A percentile compares a stretch with the other conserved stretches of the same genome.
These are phyloP conservation scores for Trichosporon asahii DNA, from an alignment of 1,284 basidiomycete species.

Conservation along the genomic window DNA sequence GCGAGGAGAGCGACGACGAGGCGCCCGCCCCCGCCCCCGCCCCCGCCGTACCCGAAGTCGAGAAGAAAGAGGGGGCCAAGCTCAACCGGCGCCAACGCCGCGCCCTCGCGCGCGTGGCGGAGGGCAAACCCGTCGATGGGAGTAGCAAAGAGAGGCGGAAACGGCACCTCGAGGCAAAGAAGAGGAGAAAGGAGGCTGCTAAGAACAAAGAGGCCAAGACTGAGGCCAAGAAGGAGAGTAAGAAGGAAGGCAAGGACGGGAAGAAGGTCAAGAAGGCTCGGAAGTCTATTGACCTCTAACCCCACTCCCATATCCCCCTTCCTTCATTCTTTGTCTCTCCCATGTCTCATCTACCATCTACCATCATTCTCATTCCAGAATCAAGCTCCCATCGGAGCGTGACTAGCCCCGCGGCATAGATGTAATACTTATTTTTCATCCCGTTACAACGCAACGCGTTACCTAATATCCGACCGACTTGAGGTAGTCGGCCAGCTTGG, in stretches of 20 bases:
- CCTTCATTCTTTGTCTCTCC: not conserved
- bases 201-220: conserved; percentile 11
- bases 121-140: conserved; percentile 17
- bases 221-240: conserved; percentile 11
- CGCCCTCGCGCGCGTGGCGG: conserved; percentile 15
- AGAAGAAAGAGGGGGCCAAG: not conserved
- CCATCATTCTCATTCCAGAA: not conserved
- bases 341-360: not conserved
- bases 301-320: too few relatives aligned
- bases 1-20: conserved; percentile 3
- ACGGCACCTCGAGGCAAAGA: conserved; percentile 14
- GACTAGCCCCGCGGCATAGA: not conserved
- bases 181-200: conserved; percentile 2
- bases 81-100: conserved; percentile 24
- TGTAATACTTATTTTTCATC: conserved; percentile 11
- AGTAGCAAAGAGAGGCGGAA: conserved; percentile 13
- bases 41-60: not conserved
- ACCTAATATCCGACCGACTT: conserved; percentile 57
- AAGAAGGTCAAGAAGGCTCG: conserved; percentile 11
- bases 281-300: not conserved
- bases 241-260: conserved; percentile 7
- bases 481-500: conserved; percentile 76
- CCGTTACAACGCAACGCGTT: not conserved
- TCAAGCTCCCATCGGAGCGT: too few relatives aligned
- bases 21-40: not conserved